Evolutionary conservation across 371 early-diverging fungal genomes (phyloP).

Genomic region (Choanephora cucurbitarum): DNA sequence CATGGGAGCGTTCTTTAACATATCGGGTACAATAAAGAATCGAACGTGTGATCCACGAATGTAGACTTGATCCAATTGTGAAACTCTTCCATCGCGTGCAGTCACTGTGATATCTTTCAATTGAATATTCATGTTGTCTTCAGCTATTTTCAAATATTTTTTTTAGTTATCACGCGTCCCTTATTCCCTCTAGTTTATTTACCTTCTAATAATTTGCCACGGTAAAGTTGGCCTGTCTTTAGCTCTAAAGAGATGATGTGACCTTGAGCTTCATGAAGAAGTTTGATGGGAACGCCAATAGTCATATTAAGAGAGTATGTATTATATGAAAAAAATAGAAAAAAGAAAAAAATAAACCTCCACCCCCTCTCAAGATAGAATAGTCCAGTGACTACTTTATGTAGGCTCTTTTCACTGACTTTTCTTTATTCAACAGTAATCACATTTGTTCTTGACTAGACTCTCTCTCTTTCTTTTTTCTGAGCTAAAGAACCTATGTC

Average conservation of each 20-base stretch:
- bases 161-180: no score
- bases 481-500: no score
- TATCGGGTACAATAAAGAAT: conserved; percentile 97
- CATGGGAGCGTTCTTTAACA: conserved; percentile 98
- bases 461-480: no score
- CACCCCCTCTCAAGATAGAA: no score
- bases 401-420: no score
- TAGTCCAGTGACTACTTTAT: no score
- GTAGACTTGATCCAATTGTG: conserved; percentile 93
- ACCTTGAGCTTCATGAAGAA: conserved; percentile 97
- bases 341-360: neutral
- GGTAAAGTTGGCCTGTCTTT: conserved; percentile 91
- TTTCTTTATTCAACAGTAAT: no score
- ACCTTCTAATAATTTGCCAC: conserved; percentile 93
- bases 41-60: conserved; percentile 96
- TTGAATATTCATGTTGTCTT: conserved; percentile 99
- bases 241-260: conserved; percentile 95
- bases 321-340: conserved; percentile 3
- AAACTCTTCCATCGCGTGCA: conserved; percentile 86
- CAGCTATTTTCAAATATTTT: no score
- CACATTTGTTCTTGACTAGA: no score
- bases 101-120: conserved; percentile 92
- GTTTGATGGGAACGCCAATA: conserved; percentile 93
- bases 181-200: no score
- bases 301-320: conserved; percentile 61